Conservation (phyloP, 805 yeast species). For the Kuraishia piskuri region DNA sequence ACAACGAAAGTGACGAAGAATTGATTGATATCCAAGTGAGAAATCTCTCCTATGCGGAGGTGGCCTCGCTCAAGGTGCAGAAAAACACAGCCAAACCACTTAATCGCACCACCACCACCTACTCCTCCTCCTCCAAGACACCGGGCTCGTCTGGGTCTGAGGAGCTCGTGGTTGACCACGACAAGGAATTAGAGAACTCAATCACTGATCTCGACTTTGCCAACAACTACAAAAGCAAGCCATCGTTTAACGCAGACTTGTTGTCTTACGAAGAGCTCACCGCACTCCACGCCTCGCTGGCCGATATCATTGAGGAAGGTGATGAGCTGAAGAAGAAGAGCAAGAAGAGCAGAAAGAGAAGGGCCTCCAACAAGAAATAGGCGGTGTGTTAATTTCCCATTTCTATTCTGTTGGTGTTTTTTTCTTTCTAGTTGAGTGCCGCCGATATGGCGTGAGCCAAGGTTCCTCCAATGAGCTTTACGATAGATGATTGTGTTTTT, state of each 20-base stretch:
- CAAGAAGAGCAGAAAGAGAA: slow-evolving; percentile 3
- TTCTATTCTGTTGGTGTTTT: not conserved
- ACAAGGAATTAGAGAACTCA: slow-evolving; percentile 20
- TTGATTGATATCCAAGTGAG: slow-evolving; percentile 38
- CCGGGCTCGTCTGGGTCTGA: not conserved
- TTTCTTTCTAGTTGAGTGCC: not conserved
- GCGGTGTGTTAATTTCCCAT: not conserved
- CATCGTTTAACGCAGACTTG: not conserved
- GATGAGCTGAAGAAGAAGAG: not conserved
- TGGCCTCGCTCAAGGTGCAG: slow-evolving; percentile 25
- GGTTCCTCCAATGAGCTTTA: not conserved
- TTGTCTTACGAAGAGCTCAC: slow-evolving; percentile 2
- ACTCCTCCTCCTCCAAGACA: not conserved
- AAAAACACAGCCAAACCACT: not conserved
- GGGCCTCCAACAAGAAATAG: slow-evolving; percentile 2
- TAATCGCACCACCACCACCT: not conserved
- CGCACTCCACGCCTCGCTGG: not conserved
- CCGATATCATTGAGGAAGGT: not conserved
- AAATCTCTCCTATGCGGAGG: slow-evolving; percentile 46
- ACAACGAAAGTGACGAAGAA: slow-evolving; percentile 29
- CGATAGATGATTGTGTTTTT: not conserved
- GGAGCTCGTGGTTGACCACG: slow-evolving; percentile 20
- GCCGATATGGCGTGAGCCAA: not conserved
- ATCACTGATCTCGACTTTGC: slow-evolving; percentile 23
- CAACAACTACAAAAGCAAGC: slow-evolving; percentile 6